Evolutionary conservation across 495 filamentous ascomycete species (phyloP).

Genomic region (Lindgomyces ingoldianus): DNA sequence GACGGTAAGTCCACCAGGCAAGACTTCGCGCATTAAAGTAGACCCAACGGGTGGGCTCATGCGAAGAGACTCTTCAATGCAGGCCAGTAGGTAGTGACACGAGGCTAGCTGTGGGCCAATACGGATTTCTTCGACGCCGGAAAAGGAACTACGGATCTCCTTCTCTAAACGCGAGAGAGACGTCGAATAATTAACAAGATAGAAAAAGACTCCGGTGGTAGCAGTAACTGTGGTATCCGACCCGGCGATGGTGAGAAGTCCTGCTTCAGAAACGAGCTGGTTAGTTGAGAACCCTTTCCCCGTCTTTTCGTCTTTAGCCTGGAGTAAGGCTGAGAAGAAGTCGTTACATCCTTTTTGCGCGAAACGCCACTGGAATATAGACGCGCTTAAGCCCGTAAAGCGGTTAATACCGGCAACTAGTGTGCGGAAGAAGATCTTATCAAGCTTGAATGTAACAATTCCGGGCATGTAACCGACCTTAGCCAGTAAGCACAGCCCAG

Average conservation of each 20-base stretch:
- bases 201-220: slow-evolving; percentile 59
- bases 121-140: slow-evolving; percentile 50
- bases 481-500: slow-evolving; percentile 26
- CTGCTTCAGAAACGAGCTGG: slow-evolving; percentile 72
- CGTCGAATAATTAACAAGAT: slow-evolving; percentile 54
- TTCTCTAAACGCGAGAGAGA: slow-evolving; percentile 47
- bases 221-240: slow-evolving; percentile 38
- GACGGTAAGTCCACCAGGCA: slow-evolving; percentile 57
- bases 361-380: slow-evolving; percentile 15
- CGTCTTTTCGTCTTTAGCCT: slow-evolving; percentile 60
- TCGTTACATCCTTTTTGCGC: slow-evolving; percentile 17
- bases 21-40: slow-evolving; percentile 60
- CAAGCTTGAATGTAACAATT: slow-evolving; percentile 43
- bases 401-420: slow-evolving; percentile 21
- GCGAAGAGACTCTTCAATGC: slow-evolving; percentile 65
- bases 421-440: slow-evolving; percentile 50
- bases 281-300: slow-evolving; percentile 64
- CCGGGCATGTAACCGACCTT: slow-evolving; percentile 26
- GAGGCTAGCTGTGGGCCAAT: slow-evolving; percentile 48
- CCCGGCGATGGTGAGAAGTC: slow-evolving; percentile 60
- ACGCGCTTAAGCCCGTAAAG: slow-evolving; percentile 33
- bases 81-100: slow-evolving; percentile 57
- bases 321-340: slow-evolving; percentile 60
- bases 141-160: slow-evolving; percentile 57
- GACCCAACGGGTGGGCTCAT: slow-evolving; percentile 63